Conservation (phyloP, 1,284 basidiomycete species). For the Bjerkandera adusta region DNA sequence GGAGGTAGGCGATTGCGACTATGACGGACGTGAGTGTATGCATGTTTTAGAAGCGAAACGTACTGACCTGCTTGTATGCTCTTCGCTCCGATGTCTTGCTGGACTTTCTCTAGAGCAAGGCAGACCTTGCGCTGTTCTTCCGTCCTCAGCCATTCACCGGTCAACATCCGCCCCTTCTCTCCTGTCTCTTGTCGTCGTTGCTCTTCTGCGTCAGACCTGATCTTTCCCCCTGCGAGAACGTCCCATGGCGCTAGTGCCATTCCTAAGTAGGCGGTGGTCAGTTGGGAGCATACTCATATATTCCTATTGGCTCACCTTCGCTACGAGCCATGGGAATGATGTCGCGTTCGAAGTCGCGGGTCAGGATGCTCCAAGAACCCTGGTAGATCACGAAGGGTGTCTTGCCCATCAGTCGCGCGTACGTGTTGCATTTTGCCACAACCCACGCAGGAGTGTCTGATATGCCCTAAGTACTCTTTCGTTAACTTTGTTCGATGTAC, state of each 20-base stretch:
- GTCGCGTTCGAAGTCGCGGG: slow-evolving; percentile 54
- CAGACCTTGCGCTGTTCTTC: slow-evolving; percentile 8
- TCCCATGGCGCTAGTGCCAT: slow-evolving; percentile 30
- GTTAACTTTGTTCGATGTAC: no score
- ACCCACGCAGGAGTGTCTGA: slow-evolving; percentile 55
- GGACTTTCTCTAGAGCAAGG: slow-evolving; percentile 8
- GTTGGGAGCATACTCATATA: background rate
- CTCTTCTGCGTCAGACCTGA: slow-evolving; percentile 30
- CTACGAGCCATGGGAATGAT: slow-evolving; percentile 50
- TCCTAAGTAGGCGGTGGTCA: slow-evolving; percentile 6
- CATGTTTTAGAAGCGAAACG: background rate
- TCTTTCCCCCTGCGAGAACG: slow-evolving; percentile 31
- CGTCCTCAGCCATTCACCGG: slow-evolving; percentile 4
- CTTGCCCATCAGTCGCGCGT: slow-evolving; percentile 46
- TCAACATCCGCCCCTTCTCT: slow-evolving; percentile 3
- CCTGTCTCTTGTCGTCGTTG: slow-evolving; percentile 6
- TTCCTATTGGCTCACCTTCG: slow-evolving; percentile 16
- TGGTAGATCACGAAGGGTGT: slow-evolving; percentile 58
- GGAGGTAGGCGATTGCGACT: slow-evolving; percentile 26
- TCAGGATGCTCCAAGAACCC: slow-evolving; percentile 48
- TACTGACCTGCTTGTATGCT: slow-evolving; percentile 8
- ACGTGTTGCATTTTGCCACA: slow-evolving; percentile 50
- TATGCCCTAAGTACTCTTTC: slow-evolving; percentile 20
- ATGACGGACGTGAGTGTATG: slow-evolving; percentile 4
- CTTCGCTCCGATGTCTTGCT: slow-evolving; percentile 6